Evolutionary conservation across 164 flowering plant genomes (phyloP), one percentile per base, ranked within the genome.

Genomic region (Magnolia officinalis): DNA sequence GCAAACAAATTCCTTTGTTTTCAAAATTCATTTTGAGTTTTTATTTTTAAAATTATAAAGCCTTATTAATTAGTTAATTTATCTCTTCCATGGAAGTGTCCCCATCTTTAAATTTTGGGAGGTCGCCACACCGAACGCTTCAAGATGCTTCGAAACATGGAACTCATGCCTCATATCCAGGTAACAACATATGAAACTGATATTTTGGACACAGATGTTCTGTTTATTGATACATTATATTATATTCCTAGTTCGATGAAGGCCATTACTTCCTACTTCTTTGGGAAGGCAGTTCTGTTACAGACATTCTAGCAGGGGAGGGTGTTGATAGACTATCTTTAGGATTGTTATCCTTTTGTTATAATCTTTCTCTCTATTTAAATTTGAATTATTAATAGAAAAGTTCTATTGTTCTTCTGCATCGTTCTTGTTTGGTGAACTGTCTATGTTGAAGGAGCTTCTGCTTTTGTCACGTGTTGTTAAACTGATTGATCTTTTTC

Each of bases 401-500:
- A 37, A 37, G 45, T 37, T 37, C 45, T 6, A 37, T 66, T 13
- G 13, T 3, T 65, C 31, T 11, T 63, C n/a, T n/a, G n/a, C n/a
- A n/a, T n/a, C n/a, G 13, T 3, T 65, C 31, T 11, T 63, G n/a
- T 37, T 45, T 18, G 67, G 2, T 31, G 29, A 37, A 63, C 66
- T 51, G 10, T 19, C 58, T 18, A 75, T 75, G 51, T 16, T 37
- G 45, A 65, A 63, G 59, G 71, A 16, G 63, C 11, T 65, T 16
- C 6, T 67, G 21, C 16, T 67, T 6, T 23, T 16, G 3, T 31
- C 18, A 55, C 16, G 50, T 73, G 50, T 14, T 50, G 8, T 23
- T 23, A 65, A 52, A 49, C 73, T 77, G 73, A 66, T 66, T 24
- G 9, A 64, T 77, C 9, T 66, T 72, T 78, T 67, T 75, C 37